Base-by-base conservation (phyloP, 2,329 filamentous ascomycete genomes). In the Curvularia spicifera region DNA sequence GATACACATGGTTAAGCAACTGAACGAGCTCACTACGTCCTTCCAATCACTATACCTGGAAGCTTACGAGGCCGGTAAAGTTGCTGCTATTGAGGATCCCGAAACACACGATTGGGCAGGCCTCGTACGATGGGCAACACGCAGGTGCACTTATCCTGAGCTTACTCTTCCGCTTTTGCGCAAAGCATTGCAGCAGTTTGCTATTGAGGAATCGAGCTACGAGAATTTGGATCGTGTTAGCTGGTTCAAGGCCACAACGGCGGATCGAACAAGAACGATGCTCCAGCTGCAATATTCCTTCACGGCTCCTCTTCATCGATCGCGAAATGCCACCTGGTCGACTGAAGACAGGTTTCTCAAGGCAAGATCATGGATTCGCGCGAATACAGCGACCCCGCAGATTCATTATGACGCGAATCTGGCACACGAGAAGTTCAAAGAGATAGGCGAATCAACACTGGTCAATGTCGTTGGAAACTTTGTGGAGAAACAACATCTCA, bases 41-140 rank as follows among this genome's bases (percentile, higher is more conserved):
- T 91, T 94, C 62, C 87, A 90, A 66, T 79, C 84, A 15, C 81
- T 80, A 7, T 91, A 91, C 65, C 77, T 91, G 5, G 76, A 81
- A 46, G 89, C 89, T 0, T 91, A 92, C 64, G 84, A 87, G 63
- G 81, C 80, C 1, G 83, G 83, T 8, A 82, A 88, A 60, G 64
- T 93, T 1, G 83, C 86, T 1, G 73, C 80, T 1, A 80, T 93
- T 63, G 82, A 90, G 50, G 78, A 89, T 45, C 81, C 87, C 0
- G 73, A 83, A 39, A 81, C 83, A 1, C 91, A 91, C 58, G 88
- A 93, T 69, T 93, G 91, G 89, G 76, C 80, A 9, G 75, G 73
- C 4, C 75, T 93, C 5, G 83, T 93, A 46, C 80, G 83, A 35
- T 94, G 91, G 91, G 83, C 87, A 1, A 78, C 86, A 62, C 79